Conservation (phyloP, 2,329 filamentous ascomycete species). For the Cordyceps fumosorosea region DNA sequence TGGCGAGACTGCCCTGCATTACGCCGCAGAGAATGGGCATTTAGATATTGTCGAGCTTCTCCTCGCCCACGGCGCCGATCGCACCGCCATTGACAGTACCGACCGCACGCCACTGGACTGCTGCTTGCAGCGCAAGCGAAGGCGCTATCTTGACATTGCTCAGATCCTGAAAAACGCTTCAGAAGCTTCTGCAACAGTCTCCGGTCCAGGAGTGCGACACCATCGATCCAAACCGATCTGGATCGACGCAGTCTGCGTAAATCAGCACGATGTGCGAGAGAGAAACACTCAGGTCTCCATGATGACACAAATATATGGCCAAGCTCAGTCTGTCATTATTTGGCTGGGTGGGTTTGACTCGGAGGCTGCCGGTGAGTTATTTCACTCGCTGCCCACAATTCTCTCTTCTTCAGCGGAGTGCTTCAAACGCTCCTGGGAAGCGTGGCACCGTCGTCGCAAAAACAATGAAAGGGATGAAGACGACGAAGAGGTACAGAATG, state of each 20-base stretch:
- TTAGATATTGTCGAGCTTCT: slow-evolving; percentile 7
- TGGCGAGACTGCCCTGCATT: slow-evolving; percentile 14
- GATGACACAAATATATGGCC: slow-evolving; percentile 16
- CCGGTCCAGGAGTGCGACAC: background rate
- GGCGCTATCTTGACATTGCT: slow-evolving; percentile 6
- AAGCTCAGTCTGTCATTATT: slow-evolving; percentile 11
- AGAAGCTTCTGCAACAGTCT: background rate
- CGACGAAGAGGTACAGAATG: slow-evolving; percentile 8
- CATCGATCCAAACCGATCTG: slow-evolving; percentile 12
- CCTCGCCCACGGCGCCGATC: background rate
- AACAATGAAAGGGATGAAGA: background rate
- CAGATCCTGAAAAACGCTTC: background rate
- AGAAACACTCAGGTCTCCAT: slow-evolving; percentile 15
- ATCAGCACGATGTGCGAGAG: slow-evolving; percentile 15
- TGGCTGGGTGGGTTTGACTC: slow-evolving; percentile 11
- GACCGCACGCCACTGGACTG: slow-evolving; percentile 10
- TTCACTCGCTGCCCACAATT: slow-evolving; percentile 5
- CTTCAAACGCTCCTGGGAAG: slow-evolving; percentile 10
- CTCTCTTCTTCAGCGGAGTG: background rate
- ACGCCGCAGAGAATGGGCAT: slow-evolving; percentile 10
- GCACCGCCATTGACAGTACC: slow-evolving; percentile 1
- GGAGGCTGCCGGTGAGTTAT: background rate
- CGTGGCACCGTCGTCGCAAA: slow-evolving; percentile 7
- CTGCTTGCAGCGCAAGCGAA: slow-evolving; percentile 10
- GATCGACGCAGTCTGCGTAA: slow-evolving; percentile 18